Conservation (phyloP, 768 basidiomycete genomes). For the Pleurotus giganteus region DNA sequence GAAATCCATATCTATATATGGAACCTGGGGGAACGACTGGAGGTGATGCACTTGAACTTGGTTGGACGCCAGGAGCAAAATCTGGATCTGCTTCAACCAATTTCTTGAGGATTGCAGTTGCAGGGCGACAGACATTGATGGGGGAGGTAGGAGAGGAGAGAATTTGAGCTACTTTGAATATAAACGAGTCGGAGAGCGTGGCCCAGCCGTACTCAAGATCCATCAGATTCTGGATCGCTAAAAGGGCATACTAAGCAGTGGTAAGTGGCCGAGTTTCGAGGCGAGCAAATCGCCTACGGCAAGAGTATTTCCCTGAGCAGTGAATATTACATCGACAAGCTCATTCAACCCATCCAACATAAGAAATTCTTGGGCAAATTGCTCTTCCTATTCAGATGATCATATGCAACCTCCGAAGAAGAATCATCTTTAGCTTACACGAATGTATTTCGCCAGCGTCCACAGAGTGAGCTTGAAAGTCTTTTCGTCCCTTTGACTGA, state of each 20-base stretch:
- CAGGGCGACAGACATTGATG: slow-evolving; percentile 90
- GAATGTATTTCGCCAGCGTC: slow-evolving; percentile 76
- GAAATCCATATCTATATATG: slow-evolving; percentile 82
- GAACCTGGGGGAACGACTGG: slow-evolving; percentile 62
- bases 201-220: slow-evolving; percentile 84
- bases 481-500: slow-evolving; percentile 56
- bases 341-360: slow-evolving; percentile 67
- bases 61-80: slow-evolving; percentile 55
- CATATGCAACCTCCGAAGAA: too few species aligned
- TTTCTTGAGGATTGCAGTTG: slow-evolving; percentile 85
- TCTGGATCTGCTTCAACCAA: slow-evolving; percentile 84
- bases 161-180: slow-evolving; percentile 74
- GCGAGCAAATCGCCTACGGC: slow-evolving; percentile 50
- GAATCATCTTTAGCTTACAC: too few species aligned
- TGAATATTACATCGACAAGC: slow-evolving; percentile 67
- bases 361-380: slow-evolving; percentile 79
- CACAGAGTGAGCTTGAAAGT: slow-evolving; percentile 69
- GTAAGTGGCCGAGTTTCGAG: slow-evolving; percentile 8
- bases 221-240: slow-evolving; percentile 86
- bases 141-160: slow-evolving; percentile 71
- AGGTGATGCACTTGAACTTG: slow-evolving; percentile 59
- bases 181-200: slow-evolving; percentile 67
- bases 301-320: slow-evolving; percentile 76
- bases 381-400: slow-evolving; percentile 60
- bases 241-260: slow-evolving; percentile 68